Evolutionary conservation across 1,284 basidiomycete genomes (phyloP), one percentile per base, ranked within the genome.

Genomic region (Malassezia sympodialis): DNA sequence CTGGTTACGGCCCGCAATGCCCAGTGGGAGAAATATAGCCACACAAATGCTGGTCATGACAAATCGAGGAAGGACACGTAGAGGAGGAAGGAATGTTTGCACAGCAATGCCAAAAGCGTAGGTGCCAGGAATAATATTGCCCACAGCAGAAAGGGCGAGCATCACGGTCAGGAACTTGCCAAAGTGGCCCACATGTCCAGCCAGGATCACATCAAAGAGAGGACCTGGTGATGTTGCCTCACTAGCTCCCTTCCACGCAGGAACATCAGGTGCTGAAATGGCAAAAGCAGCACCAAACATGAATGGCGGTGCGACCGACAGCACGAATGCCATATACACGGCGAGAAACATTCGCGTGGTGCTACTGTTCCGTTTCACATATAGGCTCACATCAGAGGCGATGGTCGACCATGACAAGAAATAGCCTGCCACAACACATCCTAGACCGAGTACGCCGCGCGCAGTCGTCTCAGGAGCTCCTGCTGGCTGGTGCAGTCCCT

Each of bases 141-240:
- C 87, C 35, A 82, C 80, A 57, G 80, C 79, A 11, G 79, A 87
- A 24, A 90, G 77, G 47, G 84, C 84, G 53, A 90, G 78, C 12
- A 84, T 54, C 17, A 91, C 86, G 12, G 86, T 86, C 51, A 93
- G 78, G 77, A 94, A 88, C 68, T 87, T 85, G 2, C 87, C 87
- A 68, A 90, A 90, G 12, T 78, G 78, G 30, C 83, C 76, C 76
- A 79, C 79, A 1, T 53, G 59, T 0, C 84, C 84, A 6, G 77
- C 77, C 1, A 88, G 79, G 79, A 90, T 84, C 3, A 85, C 82
- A 56, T 82, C 81, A 15, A 93, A 73, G 11, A 93, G 80, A 2
- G 86, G 84, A 83, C 87, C 42, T 84, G 73, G 63, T 31, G 51
- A 64, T 8, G 61, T 60, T 39, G 34, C 47, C 2, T 24, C 11